Evolutionary conservation across 2,329 filamentous ascomycete genomes (phyloP).

Genomic region (Colletotrichum sp.): DNA sequence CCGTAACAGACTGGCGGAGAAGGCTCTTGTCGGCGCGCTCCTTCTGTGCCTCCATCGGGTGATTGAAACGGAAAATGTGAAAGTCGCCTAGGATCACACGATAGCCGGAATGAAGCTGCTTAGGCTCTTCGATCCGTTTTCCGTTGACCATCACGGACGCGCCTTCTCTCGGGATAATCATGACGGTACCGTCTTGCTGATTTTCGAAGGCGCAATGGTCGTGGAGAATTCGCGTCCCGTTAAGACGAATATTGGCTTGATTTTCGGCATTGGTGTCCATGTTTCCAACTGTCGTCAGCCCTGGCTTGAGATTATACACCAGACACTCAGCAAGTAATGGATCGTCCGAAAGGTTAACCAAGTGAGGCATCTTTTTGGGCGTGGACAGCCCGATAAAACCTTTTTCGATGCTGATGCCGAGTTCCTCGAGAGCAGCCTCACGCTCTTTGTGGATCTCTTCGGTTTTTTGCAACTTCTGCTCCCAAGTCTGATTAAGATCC

Average conservation of each 20-base stretch:
- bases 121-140: constrained; percentile 84
- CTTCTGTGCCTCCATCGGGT: constrained; percentile 92
- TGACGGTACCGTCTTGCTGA: constrained; percentile 84
- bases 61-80: constrained; percentile 98
- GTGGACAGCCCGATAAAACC: constrained; percentile 94
- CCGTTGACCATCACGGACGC: constrained; percentile 99
- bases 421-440: constrained; percentile 91
- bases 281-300: constrained; percentile 92
- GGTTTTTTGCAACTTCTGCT: constrained; percentile 92
- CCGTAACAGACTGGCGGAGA: constrained; percentile 80
- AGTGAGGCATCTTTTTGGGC: constrained; percentile 98
- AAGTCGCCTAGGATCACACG: constrained; percentile 97
- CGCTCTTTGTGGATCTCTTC: constrained; percentile 98
- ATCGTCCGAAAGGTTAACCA: constrained; percentile 96
- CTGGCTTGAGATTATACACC: constrained; percentile 97
- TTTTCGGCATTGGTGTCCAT: constrained; percentile 79
- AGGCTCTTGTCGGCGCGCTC: constrained; percentile 89
- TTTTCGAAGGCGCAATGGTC: constrained; percentile 97
- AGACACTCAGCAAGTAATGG: constrained; percentile 93
- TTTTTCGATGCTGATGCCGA: constrained; percentile 99
- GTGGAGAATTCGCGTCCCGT: constrained; percentile 89
- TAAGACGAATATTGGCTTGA: constrained; percentile 88
- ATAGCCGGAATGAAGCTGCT: constrained; percentile 87
- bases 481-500: constrained; percentile 98
- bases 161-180: constrained; percentile 85